phyloP scores from a whole-genome alignment of 768 basidiomycete genomes.

The Saitozyma podzolica region DNA sequence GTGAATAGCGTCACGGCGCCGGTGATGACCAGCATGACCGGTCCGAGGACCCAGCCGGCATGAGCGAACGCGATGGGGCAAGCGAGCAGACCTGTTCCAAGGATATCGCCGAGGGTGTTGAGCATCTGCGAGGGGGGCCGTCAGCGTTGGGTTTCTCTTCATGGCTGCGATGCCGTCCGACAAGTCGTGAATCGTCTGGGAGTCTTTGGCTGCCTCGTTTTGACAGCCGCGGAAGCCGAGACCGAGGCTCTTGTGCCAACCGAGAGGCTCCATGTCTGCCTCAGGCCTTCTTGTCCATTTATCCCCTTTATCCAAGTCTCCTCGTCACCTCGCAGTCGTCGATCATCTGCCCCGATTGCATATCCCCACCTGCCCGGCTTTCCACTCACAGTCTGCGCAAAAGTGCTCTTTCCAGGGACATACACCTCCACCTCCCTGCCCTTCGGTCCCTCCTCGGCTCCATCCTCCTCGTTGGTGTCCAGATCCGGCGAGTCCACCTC shows the following conservation, averaged over 20 bases:
- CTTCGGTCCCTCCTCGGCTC: not conserved
- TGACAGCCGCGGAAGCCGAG: no score
- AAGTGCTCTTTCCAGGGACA: conserved; percentile 33
- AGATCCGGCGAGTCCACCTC: not conserved
- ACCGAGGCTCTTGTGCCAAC: no score
- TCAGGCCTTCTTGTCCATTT: no score
- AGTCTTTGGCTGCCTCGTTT: no score
- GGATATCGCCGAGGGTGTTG: conserved; percentile 41
- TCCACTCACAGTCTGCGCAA: conserved; percentile 42
- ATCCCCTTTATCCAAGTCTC: no score
- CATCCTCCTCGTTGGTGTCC: not conserved
- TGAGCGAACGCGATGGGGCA: conserved; percentile 45
- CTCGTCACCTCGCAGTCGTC: no score
- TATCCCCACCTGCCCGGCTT: no score
- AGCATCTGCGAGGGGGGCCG: conserved; percentile 23
- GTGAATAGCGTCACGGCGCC: conserved; percentile 35
- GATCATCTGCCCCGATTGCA: no score
- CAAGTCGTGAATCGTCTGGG: no score
- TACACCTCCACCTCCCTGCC: conserved; percentile 38
- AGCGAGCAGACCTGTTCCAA: conserved; percentile 44
- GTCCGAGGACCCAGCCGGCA: conserved; percentile 44
- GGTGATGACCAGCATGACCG: conserved; percentile 28
- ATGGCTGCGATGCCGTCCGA: not conserved
- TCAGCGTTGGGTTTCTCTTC: not conserved
- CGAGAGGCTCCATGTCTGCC: no score